Base-by-base conservation (phyloP, 2,329 filamentous ascomycete genomes). In the Peltaster fructicola region DNA sequence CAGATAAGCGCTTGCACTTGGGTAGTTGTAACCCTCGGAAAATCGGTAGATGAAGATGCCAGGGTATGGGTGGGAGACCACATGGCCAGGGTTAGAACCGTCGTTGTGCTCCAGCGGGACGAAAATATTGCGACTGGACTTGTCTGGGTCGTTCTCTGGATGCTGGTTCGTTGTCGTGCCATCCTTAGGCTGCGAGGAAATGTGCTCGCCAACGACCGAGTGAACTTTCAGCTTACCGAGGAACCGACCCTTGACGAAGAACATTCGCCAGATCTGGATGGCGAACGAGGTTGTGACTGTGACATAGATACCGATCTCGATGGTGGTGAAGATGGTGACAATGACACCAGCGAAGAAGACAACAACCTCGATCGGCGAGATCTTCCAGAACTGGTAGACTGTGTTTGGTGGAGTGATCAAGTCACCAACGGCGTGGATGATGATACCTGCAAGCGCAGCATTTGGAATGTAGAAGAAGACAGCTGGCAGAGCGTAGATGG, bases 1-100 rank as follows among this genome's bases (percentile, higher is more conserved):
- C 29, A 92, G 68, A 35, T 90, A 82, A 47, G 80, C 73, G 42
- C 80, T 80, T 11, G 82, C 82, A 40, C 92, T 98, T 31, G 85
- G 81, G 43, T 95, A 98, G 53, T 88, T 91, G 62, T 91, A 92
- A 20, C 84, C 80, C 54, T 95, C 85, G 0, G 77, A 72, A 51
- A 92, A 93, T 21, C 85, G 73, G 57, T 91, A 95, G 44, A 95
- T 91, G 53, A 95, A 91, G 37, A 98, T 66, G 25, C 88, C 88
- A 1, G 85, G 85, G 41, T 88, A 80, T 1, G 88, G 84, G 27
- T 69, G 69, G 33, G 78, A 63, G n/a, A 91, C 60, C 7, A 75
- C 64, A 22, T 95, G 63, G 14, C 74, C 63, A 0, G 85, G 85
- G 48, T 95, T 95, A 2, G 80, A 82, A 15, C 85, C 85, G 46